Percentiles rank a stretch among this genome's conserved stretches.
Evolutionary conservation across 805 yeast species (phyloP).

Genomic region (Nakazawaea pomicola): DNA sequence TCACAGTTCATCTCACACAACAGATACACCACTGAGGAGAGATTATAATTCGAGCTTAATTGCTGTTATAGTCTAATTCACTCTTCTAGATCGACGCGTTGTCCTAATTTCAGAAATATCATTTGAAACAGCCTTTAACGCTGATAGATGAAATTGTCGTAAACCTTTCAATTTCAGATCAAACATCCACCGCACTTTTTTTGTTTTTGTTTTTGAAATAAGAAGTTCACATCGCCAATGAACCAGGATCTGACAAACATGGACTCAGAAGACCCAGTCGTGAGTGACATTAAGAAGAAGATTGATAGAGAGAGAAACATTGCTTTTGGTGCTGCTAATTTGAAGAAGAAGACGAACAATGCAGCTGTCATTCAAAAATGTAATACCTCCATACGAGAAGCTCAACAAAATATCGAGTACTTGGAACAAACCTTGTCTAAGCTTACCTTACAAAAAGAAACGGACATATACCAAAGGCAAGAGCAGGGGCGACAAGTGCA

Average conservation of each 20-base stretch:
- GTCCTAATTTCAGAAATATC: too few relatives aligned
- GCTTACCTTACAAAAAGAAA: constrained; percentile 35
- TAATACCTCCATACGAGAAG: constrained; percentile 85
- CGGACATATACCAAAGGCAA: neutral
- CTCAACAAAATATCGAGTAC: constrained; percentile 86
- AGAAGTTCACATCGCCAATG: neutral
- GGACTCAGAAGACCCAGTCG: constrained; percentile 29
- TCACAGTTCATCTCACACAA: too few relatives aligned
- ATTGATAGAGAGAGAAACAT: constrained; percentile 86
- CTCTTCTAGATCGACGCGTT: too few relatives aligned
- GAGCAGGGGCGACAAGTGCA: constrained; percentile 10
- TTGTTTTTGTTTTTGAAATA: neutral
- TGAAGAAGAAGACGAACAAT: constrained; percentile 76
- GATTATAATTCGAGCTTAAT: too few relatives aligned
- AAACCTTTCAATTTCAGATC: neutral
- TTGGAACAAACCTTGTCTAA: constrained; percentile 72
- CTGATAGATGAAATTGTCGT: too few relatives aligned
- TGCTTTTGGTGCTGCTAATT: constrained; percentile 78
- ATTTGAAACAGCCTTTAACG: too few relatives aligned
- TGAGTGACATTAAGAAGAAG: constrained; percentile 72
- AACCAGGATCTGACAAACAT: constrained; percentile 16
- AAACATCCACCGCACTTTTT: too few relatives aligned
- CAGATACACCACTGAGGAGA: too few relatives aligned
- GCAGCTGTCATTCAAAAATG: constrained; percentile 84
- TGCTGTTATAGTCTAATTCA: too few relatives aligned